Evolutionary conservation across 352 stramenopile genomes (phyloP), one percentile per base, ranked within the genome.

Genomic region (Pelagophyceae sp.): DNA sequence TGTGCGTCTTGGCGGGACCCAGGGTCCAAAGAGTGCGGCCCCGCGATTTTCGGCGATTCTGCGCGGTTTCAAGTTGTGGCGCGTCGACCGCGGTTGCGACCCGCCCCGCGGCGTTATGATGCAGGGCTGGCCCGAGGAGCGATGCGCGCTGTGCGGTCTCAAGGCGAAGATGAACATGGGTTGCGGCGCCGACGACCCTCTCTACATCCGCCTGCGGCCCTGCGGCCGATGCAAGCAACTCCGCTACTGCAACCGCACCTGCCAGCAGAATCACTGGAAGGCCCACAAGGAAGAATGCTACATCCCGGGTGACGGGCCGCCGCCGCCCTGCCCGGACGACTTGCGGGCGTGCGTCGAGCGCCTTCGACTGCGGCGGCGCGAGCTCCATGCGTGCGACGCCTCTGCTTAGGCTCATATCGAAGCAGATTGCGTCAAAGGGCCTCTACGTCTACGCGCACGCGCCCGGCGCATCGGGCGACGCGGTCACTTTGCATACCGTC

Each of bases 191-290:
- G 15, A 37, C 33, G 61, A 19, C n/a, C 61, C 61, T 27, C 61
- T 71, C n/a, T 71, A 71, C 61, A 71, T 40, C n/a, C 61, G 61
- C 3, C 61, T 71, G 27, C 61, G 61, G 31, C 61, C 61, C 31
- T 94, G 89, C 86, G 91, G 88, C 77, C 89, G 88, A 81, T 94
- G 89, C 88, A 92, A 93, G 84, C 79, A 79, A 67, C 88, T 92
- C 77, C 88, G 89, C 77, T 94, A 94, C 87, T 94, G 89, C 76
- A 88, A 86, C 35, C 85, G 87, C 31, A 87, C 92, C 27, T 94
- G 89, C 86, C 89, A 94, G 82, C 92, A 92, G 82, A 88, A 93
- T 80, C 88, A 93, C 85, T 94, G 89, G 89, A 92, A 92, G 85
- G 81, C 79, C 32, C 80, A 85, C 74, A 35, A 40, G 33, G 33